Evolutionary conservation across 2,329 filamentous ascomycete species (phyloP), one percentile per base, ranked within the genome.

Genomic region (Colletotrichum echinochloae): DNA sequence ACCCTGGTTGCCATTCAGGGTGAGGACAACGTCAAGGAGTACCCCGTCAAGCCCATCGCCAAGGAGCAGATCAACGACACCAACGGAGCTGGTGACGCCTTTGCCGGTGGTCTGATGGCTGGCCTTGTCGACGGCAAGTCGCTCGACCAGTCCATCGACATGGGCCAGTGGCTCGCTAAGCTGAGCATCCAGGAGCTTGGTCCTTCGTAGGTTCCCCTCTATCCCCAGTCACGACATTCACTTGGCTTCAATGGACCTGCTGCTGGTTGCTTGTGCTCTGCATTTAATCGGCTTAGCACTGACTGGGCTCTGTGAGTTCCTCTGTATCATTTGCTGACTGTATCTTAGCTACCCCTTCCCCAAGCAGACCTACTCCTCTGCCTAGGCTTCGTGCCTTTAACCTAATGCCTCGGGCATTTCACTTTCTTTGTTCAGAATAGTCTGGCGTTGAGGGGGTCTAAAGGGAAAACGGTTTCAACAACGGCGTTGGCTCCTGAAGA

Each of bases 81-180:
- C 82, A 98, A 95, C 80, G 96, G 96, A 80, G 96, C 96, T 73
- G 96, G 94, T 80, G 96, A 99, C 80, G 95, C 96, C 63, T 99
- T 99, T 78, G 95, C 96, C 70, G 96, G 94, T 79, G 96, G 96
- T 74, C 94, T 99, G 84, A 87, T 94, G 66, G 96, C 96, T 63
- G 96, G 95, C 79, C 86, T 98, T 74, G 91, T 97, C 73, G 87
- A 95, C 82, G 94, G 92, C 82, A 93, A 96, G 86, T 81, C 89
- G 65, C 87, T 99, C 60, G 91, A 92, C 77, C 89, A 91, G 75
- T 88, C 88, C 78, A 88, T 99, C 76, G 93, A 98, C 81, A 93
- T 96, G 88, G 96, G 96, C 74, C 95, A 98, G 84, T 99, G 96
- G 96, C 89, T 99, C 75, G 96, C 96, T 60, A 92, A 92, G 79